Conservation (phyloP, 2,329 filamentous ascomycete species). For the Microsporum canis region DNA sequence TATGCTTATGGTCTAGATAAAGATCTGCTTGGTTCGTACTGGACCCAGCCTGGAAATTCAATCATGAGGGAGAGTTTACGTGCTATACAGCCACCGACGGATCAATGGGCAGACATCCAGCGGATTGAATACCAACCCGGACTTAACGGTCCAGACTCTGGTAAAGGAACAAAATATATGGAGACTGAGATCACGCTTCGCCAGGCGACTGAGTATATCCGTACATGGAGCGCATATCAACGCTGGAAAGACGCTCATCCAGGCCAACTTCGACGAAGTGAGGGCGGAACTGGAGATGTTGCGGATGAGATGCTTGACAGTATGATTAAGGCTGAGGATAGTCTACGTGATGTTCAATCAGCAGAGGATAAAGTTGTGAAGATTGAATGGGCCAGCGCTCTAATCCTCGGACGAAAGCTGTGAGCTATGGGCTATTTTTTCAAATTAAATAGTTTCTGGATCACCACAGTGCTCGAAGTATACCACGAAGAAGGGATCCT, state of each 20-base stretch:
- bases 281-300: slow-evolving; percentile 50
- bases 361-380: not conserved
- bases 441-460: not conserved
- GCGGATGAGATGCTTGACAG: slow-evolving; percentile 52
- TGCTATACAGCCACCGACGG: slow-evolving; percentile 42
- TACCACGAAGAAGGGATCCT: not conserved
- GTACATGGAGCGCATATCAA: slow-evolving; percentile 50
- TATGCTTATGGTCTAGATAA: slow-evolving; percentile 46
- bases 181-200: slow-evolving; percentile 44
- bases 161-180: slow-evolving; percentile 40
- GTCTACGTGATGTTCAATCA: slow-evolving; percentile 30
- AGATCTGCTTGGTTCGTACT: slow-evolving; percentile 45
- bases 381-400: slow-evolving; percentile 6
- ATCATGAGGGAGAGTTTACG: slow-evolving; percentile 44
- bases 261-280: slow-evolving; percentile 37
- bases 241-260: slow-evolving; percentile 49
- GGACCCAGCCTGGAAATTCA: slow-evolving; percentile 46
- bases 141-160: slow-evolving; percentile 29
- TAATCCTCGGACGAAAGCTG: slow-evolving; percentile 5
- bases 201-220: slow-evolving; percentile 49
- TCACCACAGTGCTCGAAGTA: not conserved
- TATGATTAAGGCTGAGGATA: slow-evolving; percentile 43
- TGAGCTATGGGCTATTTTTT: not conserved
- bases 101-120: slow-evolving; percentile 43
- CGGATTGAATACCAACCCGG: slow-evolving; percentile 49